Evolutionary conservation across 495 filamentous ascomycete genomes (phyloP).

Genomic region (Xylaria intraflava): DNA sequence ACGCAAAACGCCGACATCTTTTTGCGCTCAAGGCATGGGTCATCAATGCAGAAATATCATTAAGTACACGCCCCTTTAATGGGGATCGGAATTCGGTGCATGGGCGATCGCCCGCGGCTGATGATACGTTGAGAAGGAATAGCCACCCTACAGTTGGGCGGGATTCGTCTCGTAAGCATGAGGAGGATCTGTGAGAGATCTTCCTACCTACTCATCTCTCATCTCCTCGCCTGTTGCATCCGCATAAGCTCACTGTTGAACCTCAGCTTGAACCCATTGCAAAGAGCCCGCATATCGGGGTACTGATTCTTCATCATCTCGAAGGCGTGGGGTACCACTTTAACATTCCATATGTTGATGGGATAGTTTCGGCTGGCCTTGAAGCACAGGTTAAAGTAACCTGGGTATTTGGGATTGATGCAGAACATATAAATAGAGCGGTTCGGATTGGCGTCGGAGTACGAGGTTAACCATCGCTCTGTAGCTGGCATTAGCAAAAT

Average conservation of each 20-base stretch:
- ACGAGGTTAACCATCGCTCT: conserved; percentile 95
- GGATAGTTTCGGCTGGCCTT: conserved; percentile 71
- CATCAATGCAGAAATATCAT: too few species aligned
- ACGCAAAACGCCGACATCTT: too few species aligned
- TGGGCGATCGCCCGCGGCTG: too few species aligned
- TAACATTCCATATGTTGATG: conserved; percentile 77
- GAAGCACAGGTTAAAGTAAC: conserved; percentile 93
- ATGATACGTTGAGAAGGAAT: too few species aligned
- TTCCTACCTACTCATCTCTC: conserved; percentile 16
- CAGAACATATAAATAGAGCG: conserved; percentile 93
- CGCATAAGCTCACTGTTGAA: conserved; percentile 44
- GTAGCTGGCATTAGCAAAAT: conserved; percentile 27
- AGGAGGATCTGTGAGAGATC: background rate
- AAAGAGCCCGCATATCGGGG: conserved; percentile 87
- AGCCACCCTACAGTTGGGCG: background rate
- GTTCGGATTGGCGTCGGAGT: conserved; percentile 91
- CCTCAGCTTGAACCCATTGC: conserved; percentile 70
- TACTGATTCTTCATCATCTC: conserved; percentile 82
- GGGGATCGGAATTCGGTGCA: too few species aligned
- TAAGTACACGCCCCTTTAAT: too few species aligned
- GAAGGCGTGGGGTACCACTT: conserved; percentile 79
- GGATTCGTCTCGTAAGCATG: background rate
- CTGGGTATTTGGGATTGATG: conserved; percentile 82
- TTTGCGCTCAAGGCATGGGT: too few species aligned
- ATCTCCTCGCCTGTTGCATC: conserved; percentile 33